A percentile compares a stretch with the other conserved stretches of the same genome.
These are phyloP conservation scores for Aureobasidium sp. DNA, from an alignment of 2,329 filamentous ascomycete genomes.

Conservation along the genomic window DNA sequence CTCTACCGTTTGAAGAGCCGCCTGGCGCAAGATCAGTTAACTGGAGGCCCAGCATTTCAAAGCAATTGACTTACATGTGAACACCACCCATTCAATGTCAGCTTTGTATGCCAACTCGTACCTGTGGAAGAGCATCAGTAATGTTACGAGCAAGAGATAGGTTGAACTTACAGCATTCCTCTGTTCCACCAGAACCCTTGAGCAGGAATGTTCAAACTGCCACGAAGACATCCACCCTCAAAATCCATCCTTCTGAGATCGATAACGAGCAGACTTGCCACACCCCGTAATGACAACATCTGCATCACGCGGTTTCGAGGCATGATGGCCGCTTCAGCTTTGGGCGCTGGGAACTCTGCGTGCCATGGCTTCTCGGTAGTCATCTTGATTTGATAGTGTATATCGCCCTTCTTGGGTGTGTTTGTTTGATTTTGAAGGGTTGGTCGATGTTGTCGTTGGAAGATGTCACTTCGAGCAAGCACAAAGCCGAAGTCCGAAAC, in stretches of 20 bases:
- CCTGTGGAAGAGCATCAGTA: neutral
- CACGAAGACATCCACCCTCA: constrained; percentile 36
- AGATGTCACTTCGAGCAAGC: neutral
- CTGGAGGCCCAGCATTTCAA: neutral
- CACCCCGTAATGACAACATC: constrained; percentile 27
- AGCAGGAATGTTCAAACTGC: constrained; percentile 43
- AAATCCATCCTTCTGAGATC: constrained; percentile 44
- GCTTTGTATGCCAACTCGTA: constrained; percentile 39
- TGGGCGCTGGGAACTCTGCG: constrained; percentile 37
- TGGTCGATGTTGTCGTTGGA: neutral
- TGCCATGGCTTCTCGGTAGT: constrained; percentile 29
- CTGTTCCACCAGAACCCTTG: constrained; percentile 42
- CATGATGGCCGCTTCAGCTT: constrained; percentile 32
- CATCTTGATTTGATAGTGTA: neutral
- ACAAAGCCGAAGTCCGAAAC: constrained; percentile 8
- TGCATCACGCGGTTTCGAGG: constrained; percentile 32
- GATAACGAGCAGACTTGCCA: constrained; percentile 36
- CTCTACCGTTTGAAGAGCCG: constrained; percentile 24
- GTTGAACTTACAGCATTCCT: constrained; percentile 28
- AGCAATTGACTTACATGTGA: constrained; percentile 35
- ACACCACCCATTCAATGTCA: constrained; percentile 40
- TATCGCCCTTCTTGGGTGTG: neutral
- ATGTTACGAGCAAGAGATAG: neutral
- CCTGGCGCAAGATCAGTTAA: neutral
- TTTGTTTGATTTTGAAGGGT: neutral